Evolutionary conservation across 2,329 filamentous ascomycete genomes (phyloP).

Genomic region (Phialophora verrucosa): DNA sequence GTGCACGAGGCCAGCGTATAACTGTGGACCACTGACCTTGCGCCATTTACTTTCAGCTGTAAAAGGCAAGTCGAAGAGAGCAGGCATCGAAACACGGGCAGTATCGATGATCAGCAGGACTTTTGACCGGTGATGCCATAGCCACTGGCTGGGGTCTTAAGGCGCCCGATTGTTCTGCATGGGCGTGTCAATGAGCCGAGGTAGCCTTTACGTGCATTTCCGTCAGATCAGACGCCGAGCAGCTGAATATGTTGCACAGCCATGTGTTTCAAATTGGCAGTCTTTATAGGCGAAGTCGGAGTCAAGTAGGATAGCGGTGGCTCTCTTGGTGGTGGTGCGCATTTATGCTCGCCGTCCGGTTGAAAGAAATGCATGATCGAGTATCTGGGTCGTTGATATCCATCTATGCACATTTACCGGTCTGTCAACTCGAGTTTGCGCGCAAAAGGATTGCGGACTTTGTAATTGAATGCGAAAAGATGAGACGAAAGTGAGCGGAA

Average conservation of each 20-base stretch:
- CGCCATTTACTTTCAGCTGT: neutral
- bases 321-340: neutral
- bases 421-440: neutral
- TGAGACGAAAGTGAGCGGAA: neutral
- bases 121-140: slow-evolving; percentile 1
- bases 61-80: slow-evolving; percentile 1
- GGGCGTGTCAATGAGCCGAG: neutral
- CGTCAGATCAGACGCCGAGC: neutral
- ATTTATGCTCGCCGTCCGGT: neutral
- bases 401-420: neutral
- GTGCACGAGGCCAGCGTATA: slow-evolving; percentile 4
- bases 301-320: neutral
- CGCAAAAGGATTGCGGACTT: neutral
- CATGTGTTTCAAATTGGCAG: neutral
- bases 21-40: slow-evolving; percentile 18
- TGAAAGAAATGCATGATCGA: neutral
- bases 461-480: neutral
- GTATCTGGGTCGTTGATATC: neutral
- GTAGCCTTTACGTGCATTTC: neutral
- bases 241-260: neutral
- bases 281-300: neutral
- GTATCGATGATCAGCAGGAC: neutral
- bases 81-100: neutral
- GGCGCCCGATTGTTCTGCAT: slow-evolving; percentile 9
- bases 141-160: neutral